Base-by-base conservation (phyloP, 2,329 filamentous ascomycete species). In the Clonostachys solani region DNA sequence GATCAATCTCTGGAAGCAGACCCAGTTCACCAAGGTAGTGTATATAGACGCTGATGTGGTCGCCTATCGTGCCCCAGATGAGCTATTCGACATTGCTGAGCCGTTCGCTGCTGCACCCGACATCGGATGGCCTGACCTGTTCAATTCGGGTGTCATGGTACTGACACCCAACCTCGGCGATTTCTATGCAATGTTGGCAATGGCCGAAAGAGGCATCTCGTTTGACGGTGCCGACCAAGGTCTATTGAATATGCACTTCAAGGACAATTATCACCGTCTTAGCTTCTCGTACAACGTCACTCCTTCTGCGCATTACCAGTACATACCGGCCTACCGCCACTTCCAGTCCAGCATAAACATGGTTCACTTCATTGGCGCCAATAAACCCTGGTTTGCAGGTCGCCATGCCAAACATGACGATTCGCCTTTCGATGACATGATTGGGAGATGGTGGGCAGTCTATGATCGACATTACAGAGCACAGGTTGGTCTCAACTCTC, bases 181-280 rank as follows among this genome's bases (percentile, higher is more conserved):
- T 55, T 97, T 92, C 68, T 86, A 90, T 68, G 87, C 89, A 40
- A 77, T 99, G 61, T 75, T 84, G 53, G 89, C 88, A 52, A 83
- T 96, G 76, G 91, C 94, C 23, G 81, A 91, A 56, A 78, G 84
- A 47, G 92, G 92, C 23, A 88, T 92, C 62, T 96, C 92, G 54
- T 99, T 99, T 61, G 94, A 99, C 64, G 94, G 94, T 43, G 94
- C 94, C 36, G 94, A 99, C 63, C 94, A 99, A 69, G 94, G 94
- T 47, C 74, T 99, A 45, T 72, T 99, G 56, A 99, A 99, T 66
- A 92, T 95, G 78, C 87, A 97, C 69, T 99, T 94, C 70, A 80
- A 86, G 68, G 75, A 86, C 63, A 81, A 80, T 50, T 96, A 86
- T 80, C 85, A 96, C 67, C 84, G 92, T 54, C 69, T 99, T 60